These are phyloP conservation scores for Golovinomyces cichoracearum DNA, from an alignment of 2,329 filamentous ascomycete genomes.

Conservation along the genomic window DNA sequence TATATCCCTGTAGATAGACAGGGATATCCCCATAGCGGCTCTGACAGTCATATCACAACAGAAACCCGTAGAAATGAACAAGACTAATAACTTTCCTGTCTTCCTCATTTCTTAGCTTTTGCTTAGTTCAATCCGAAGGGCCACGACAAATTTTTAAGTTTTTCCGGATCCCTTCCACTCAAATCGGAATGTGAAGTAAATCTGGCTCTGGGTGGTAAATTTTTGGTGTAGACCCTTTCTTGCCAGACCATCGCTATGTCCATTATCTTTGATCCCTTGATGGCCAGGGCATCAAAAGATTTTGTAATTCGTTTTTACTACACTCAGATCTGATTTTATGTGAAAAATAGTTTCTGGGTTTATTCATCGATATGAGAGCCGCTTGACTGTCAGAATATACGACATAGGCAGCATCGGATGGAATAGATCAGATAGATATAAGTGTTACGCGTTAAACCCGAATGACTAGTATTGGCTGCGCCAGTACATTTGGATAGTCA, in stretches of 20 bases:
- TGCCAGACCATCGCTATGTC: not conserved
- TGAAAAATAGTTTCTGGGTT: not conserved
- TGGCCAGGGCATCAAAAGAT: not conserved
- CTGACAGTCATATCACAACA: too few relatives aligned
- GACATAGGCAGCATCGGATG: too few relatives aligned
- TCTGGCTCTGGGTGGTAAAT: not conserved
- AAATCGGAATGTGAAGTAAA: not conserved
- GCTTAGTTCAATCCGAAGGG: not conserved
- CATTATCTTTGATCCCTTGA: not conserved
- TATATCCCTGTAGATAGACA: too few relatives aligned
- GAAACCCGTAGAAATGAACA: not conserved
- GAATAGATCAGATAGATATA: too few relatives aligned
- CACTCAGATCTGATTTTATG: not conserved
- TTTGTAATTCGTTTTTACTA: not conserved
- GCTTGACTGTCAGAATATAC: constrained; percentile 21
- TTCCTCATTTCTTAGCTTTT: not conserved
- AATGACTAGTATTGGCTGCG: not conserved
- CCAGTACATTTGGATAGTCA: not conserved
- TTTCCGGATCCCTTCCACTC: not conserved
- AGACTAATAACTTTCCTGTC: not conserved
- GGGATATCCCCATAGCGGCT: too few relatives aligned
- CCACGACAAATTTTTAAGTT: not conserved
- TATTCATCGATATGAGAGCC: constrained; percentile 35
- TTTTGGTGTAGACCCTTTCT: not conserved
- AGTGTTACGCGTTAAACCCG: not conserved